These are phyloP conservation scores for Kurtzmaniella cleridarum DNA, from an alignment of 805 yeast genomes.

Conservation along the genomic window DNA sequence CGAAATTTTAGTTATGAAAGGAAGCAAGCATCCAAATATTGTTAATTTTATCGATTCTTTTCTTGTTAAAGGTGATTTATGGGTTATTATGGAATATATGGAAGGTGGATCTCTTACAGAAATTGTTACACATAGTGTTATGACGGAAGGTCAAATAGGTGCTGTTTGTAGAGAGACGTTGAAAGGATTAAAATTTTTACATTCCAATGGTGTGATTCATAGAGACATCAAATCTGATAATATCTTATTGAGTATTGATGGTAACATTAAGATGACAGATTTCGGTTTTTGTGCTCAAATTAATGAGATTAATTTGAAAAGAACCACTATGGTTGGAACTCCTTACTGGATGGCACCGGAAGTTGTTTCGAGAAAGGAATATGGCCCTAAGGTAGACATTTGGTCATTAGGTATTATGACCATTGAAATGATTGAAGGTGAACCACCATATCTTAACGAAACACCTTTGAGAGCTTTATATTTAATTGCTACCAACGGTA, in stretches of 20 bases:
- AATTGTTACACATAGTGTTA: slow-evolving; percentile 82
- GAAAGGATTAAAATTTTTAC: slow-evolving; percentile 87
- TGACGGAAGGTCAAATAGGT: slow-evolving; percentile 86
- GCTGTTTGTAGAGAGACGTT: slow-evolving; percentile 87
- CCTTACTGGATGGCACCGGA: slow-evolving; percentile 99
- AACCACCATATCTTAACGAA: slow-evolving; percentile 96
- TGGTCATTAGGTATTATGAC: slow-evolving; percentile 99
- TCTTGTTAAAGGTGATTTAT: slow-evolving; percentile 56
- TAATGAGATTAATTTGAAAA: slow-evolving; percentile 68
- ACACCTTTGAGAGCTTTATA: slow-evolving; percentile 92
- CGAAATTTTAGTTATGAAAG: slow-evolving; percentile 95
- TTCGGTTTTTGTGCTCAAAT: slow-evolving; percentile 55
- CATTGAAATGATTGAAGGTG: slow-evolving; percentile 98
- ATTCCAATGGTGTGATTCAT: slow-evolving; percentile 87
- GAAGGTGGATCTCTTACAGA: slow-evolving; percentile 98
- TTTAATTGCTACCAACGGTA: slow-evolving; percentile 93
- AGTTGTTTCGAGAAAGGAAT: slow-evolving; percentile 89
- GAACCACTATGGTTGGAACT: slow-evolving; percentile 85
- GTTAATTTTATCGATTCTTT: slow-evolving; percentile 93
- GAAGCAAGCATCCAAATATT: slow-evolving; percentile 88
- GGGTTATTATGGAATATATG: slow-evolving; percentile 99
- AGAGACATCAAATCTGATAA: slow-evolving; percentile 43
- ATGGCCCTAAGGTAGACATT: slow-evolving; percentile 94
- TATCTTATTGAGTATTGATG: slow-evolving; percentile 38
- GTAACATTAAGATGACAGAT: slow-evolving; percentile 42